phyloP scores from a whole-genome alignment of 2,329 filamentous ascomycete genomes.

The Escovopsis sp. region DNA sequence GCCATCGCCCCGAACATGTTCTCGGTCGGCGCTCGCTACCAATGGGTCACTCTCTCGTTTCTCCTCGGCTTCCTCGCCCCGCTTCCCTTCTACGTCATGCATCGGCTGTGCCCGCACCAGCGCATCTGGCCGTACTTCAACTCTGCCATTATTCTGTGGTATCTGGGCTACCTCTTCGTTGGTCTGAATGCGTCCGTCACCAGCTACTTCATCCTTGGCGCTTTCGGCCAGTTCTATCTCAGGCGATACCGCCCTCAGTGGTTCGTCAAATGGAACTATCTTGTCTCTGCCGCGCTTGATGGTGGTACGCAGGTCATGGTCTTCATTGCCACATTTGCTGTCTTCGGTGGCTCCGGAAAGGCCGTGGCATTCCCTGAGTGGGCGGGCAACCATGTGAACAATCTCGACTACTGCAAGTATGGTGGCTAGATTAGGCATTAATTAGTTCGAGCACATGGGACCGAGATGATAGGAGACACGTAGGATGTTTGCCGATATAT shows the following conservation, averaged over 20 bases:
- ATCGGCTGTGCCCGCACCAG: not conserved
- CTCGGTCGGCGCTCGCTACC: conserved; percentile 10
- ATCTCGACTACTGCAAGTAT: conserved; percentile 6
- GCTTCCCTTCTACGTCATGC: conserved; percentile 23
- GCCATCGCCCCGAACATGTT: conserved; percentile 12
- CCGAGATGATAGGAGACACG: no score
- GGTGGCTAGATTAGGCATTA: not conserved
- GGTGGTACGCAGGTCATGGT: conserved; percentile 11
- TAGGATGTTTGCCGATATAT: no score
- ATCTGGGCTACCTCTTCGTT: conserved; percentile 25
- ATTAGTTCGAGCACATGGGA: no score
- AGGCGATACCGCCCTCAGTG: conserved; percentile 10
- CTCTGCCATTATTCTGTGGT: conserved; percentile 27
- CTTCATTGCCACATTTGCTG: conserved; percentile 9
- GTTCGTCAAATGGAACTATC: conserved; percentile 16
- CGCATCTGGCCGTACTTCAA: conserved; percentile 21
- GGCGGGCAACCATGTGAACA: conserved; percentile 3
- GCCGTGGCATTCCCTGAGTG: conserved; percentile 3
- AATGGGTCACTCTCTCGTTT: conserved; percentile 6
- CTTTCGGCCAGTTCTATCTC: conserved; percentile 17
- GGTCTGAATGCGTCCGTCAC: conserved; percentile 22
- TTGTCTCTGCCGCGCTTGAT: conserved; percentile 9
- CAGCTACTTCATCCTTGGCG: conserved; percentile 13
- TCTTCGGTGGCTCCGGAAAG: conserved; percentile 6
- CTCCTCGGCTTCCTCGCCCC: conserved; percentile 20